Conservation (phyloP, 495 filamentous ascomycete species). For the Xylaria longipes region DNA sequence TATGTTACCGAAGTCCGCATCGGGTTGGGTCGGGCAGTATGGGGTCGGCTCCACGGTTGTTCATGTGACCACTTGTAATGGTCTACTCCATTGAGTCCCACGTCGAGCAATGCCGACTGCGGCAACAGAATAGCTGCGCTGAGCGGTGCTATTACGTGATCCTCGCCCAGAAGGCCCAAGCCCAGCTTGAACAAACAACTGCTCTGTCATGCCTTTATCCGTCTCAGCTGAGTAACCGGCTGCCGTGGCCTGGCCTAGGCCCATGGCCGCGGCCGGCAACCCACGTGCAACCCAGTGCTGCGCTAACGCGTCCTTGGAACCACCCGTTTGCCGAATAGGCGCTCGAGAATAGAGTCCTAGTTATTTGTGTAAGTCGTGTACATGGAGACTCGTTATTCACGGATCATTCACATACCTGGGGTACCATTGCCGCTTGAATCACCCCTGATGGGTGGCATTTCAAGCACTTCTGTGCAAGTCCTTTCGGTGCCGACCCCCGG, state of each 20-base stretch:
- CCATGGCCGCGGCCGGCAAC: not conserved
- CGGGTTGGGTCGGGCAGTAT: not conserved
- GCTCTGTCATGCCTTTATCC: not conserved
- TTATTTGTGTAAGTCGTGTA: not conserved
- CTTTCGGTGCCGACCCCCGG: not conserved
- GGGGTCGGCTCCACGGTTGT: not conserved
- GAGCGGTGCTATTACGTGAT: constrained; percentile 4
- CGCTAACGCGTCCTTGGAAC: not conserved
- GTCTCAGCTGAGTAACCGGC: not conserved
- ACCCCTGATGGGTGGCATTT: not conserved
- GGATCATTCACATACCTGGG: not conserved
- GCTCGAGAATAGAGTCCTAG: not conserved
- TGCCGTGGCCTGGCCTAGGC: not conserved
- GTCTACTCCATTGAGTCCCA: not conserved
- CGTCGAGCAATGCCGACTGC: not conserved
- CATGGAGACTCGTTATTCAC: not conserved
- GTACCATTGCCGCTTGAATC: not conserved
- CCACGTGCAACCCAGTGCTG: not conserved
- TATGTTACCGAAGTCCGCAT: not conserved
- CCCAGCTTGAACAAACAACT: not conserved
- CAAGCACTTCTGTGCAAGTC: not conserved
- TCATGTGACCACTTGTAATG: not conserved
- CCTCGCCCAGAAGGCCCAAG: not conserved
- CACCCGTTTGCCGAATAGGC: not conserved
- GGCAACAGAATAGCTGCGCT: not conserved